A percentile compares a stretch with the other conserved stretches of the same genome.
Conservation (phyloP, 495 filamentous ascomycete genomes). For the Penicillium fimorum region DNA sequence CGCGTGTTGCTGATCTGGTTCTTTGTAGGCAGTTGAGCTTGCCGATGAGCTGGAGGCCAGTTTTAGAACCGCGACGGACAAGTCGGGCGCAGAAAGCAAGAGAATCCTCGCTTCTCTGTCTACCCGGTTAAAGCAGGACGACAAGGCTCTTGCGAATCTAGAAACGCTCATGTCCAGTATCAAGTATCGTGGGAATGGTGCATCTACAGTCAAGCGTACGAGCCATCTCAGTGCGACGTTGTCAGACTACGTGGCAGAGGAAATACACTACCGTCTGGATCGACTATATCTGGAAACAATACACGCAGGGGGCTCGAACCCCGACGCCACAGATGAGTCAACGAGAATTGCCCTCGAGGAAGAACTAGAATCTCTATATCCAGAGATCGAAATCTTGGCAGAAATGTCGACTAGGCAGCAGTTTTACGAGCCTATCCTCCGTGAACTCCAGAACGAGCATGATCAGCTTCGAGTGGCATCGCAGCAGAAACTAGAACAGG, state of each 20-base stretch:
- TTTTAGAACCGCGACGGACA: conserved; percentile 35
- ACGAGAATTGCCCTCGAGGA: conserved; percentile 46
- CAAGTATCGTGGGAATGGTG: conserved; percentile 32
- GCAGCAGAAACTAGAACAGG: conserved; percentile 37
- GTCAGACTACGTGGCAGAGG: conserved; percentile 35
- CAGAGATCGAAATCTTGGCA: conserved; percentile 60
- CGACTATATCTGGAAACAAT: conserved; percentile 42
- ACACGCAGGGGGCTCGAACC: conserved; percentile 5
- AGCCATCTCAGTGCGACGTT: conserved; percentile 29
- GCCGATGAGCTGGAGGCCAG: conserved; percentile 31
- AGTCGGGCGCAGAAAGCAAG: conserved; percentile 33
- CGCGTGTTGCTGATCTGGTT: conserved; percentile 19
- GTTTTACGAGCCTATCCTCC: conserved; percentile 56
- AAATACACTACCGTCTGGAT: conserved; percentile 46
- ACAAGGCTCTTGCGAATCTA: conserved; percentile 31
- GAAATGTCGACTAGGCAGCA: conserved; percentile 62
- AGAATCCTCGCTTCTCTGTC: conserved; percentile 37
- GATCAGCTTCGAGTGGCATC: conserved; percentile 31
- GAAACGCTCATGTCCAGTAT: conserved; percentile 31
- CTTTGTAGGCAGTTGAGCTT: conserved; percentile 34
- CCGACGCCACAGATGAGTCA: conserved; percentile 9
- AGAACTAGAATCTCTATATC: conserved; percentile 61
- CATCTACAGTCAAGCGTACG: conserved; percentile 28
- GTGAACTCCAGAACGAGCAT: conserved; percentile 36
- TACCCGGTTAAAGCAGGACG: conserved; percentile 40